phyloP scores from a whole-genome alignment of 2,329 filamentous ascomycete species.

The Botrytis tulipae region DNA sequence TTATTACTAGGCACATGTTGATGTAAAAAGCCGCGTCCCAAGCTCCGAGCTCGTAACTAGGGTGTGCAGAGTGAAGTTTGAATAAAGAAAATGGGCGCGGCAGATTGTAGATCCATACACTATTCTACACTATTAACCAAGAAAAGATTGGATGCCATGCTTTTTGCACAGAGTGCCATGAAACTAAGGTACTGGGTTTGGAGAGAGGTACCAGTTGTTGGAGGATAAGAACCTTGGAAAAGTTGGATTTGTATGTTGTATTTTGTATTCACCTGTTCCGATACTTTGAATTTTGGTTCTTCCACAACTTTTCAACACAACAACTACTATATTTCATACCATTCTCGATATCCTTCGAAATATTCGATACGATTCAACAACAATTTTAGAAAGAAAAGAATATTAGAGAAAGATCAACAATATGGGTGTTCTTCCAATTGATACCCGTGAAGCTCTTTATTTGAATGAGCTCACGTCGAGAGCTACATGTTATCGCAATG shows the following conservation, averaged over 20 bases:
- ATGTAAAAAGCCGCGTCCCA: neutral
- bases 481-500: slow-evolving; percentile 5
- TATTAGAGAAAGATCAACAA: neutral
- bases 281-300: neutral
- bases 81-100: neutral
- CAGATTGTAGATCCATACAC: neutral
- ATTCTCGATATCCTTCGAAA: neutral
- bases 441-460: slow-evolving; percentile 17
- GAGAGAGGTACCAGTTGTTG: neutral
- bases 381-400: neutral
- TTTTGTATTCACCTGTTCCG: too few relatives aligned
- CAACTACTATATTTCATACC: neutral
- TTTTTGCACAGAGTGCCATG: neutral
- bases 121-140: neutral
- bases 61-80: neutral
- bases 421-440: slow-evolving; percentile 20
- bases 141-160: neutral
- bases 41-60: neutral
- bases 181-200: neutral
- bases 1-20: neutral
- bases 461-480: slow-evolving; percentile 3
- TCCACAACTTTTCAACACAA: neutral
- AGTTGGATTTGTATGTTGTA: neutral
- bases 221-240: slow-evolving; percentile 2
- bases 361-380: neutral